Evolutionary conservation across 768 basidiomycete species (phyloP).

Genomic region (Sutorius australiensis): DNA sequence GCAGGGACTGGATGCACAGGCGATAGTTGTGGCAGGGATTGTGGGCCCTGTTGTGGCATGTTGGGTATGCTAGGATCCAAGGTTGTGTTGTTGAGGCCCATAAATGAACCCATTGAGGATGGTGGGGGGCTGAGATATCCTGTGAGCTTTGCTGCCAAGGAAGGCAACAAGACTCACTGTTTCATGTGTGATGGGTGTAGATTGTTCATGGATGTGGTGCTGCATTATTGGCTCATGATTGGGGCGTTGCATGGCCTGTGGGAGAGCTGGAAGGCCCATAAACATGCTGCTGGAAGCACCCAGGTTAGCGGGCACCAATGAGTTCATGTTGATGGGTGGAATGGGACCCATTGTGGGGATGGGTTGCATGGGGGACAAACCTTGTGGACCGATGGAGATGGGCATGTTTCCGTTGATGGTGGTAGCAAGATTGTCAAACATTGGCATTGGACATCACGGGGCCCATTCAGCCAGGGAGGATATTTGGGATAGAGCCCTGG

Average conservation of each 20-base stretch:
- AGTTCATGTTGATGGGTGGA: slow-evolving; percentile 21
- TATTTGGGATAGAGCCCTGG: slow-evolving; percentile 15
- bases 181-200: slow-evolving; percentile 26
- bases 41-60: slow-evolving; percentile 20
- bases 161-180: slow-evolving; percentile 12
- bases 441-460: too few relatives aligned
- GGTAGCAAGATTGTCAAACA: too few relatives aligned
- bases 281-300: slow-evolving; percentile 30
- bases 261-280: slow-evolving; percentile 39
- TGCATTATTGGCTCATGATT: slow-evolving; percentile 27
- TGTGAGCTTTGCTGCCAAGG: slow-evolving; percentile 1
- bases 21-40: slow-evolving; percentile 28
- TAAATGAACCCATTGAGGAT: slow-evolving; percentile 17
- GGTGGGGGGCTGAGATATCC: slow-evolving; percentile 20
- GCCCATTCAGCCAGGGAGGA: slow-evolving; percentile 14
- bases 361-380: slow-evolving; percentile 13
- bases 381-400: slow-evolving; percentile 13
- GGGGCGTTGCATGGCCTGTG: slow-evolving; percentile 24
- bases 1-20: slow-evolving; percentile 18
- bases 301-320: slow-evolving; percentile 12
- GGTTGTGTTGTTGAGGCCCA: slow-evolving; percentile 17
- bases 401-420: too few relatives aligned
- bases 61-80: slow-evolving; percentile 10
- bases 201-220: slow-evolving; percentile 21
- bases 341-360: slow-evolving; percentile 18